These are phyloP conservation scores for Monotropa hypopitys DNA, from an alignment of 179 eudicot species.

Conservation along the genomic window DNA sequence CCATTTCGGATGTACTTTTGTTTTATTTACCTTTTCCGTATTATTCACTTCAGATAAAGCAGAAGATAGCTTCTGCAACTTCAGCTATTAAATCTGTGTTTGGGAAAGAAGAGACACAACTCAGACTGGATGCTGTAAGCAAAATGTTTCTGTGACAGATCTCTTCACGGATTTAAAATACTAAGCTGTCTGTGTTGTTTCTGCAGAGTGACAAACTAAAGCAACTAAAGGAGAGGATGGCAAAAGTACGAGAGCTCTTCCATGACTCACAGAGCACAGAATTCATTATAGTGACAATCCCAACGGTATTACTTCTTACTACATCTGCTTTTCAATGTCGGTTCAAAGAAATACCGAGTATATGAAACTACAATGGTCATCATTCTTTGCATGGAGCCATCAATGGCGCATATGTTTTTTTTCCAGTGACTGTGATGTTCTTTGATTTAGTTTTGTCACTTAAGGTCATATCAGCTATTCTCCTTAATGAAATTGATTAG, in stretches of 20 bases:
- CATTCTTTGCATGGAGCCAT: neutral
- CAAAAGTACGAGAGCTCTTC: constrained; percentile 82
- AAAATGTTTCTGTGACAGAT: neutral
- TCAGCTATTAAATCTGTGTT: constrained; percentile 93
- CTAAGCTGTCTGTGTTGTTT: neutral
- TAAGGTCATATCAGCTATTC: neutral
- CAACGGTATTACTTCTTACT: constrained; percentile 46
- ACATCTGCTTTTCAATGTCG: neutral
- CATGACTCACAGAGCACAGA: constrained; percentile 82
- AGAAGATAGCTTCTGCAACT: constrained; percentile 85
- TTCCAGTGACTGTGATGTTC: neutral
- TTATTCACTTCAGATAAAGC: constrained; percentile 31
- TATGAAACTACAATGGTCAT: neutral
- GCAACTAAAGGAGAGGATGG: constrained; percentile 76
- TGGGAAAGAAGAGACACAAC: constrained; percentile 45
- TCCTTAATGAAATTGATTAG: neutral
- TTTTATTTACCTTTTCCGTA: neutral
- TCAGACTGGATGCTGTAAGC: constrained; percentile 60
- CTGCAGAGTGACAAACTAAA: constrained; percentile 72
- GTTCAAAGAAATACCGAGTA: neutral
- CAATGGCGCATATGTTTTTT: neutral
- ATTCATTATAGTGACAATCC: constrained; percentile 90
- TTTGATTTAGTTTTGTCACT: neutral
- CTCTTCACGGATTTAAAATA: neutral
- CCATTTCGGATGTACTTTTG: neutral